Evolutionary conservation across 2,329 filamentous ascomycete species (phyloP).

Genomic region (Ceratocystis ficicola): DNA sequence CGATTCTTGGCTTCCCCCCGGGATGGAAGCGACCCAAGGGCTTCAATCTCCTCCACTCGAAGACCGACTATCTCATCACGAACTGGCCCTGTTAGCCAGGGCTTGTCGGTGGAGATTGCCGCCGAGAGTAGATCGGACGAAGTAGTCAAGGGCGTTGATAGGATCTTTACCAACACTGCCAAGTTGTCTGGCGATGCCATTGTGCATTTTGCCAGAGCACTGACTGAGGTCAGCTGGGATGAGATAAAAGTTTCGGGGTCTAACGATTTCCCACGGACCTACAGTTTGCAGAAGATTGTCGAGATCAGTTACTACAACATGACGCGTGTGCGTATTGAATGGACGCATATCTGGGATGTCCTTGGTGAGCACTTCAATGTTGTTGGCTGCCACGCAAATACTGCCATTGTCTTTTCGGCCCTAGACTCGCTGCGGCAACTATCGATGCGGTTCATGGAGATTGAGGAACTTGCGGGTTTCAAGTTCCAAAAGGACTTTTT

Average conservation of each 20-base stretch:
- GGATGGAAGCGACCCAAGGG: constrained; percentile 46
- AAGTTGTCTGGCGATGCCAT: constrained; percentile 89
- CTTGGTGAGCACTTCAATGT: constrained; percentile 98
- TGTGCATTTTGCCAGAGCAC: constrained; percentile 80
- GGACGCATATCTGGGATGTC: constrained; percentile 95
- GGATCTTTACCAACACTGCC: constrained; percentile 93
- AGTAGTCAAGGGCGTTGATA: constrained; percentile 82
- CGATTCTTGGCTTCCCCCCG: constrained; percentile 53
- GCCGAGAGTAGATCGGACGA: constrained; percentile 87
- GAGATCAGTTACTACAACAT: constrained; percentile 99
- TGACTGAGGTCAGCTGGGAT: constrained; percentile 97
- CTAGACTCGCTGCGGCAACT: constrained; percentile 89
- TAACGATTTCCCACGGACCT: constrained; percentile 89
- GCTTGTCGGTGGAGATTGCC: constrained; percentile 66
- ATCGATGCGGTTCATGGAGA: constrained; percentile 98
- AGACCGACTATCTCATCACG: constrained; percentile 25
- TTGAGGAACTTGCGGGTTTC: constrained; percentile 94
- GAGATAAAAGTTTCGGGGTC: constrained; percentile 96
- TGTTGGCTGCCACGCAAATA: constrained; percentile 92
- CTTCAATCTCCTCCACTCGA: constrained; percentile 46
- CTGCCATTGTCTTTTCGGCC: constrained; percentile 92
- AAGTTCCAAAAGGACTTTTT: constrained; percentile 99
- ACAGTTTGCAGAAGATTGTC: constrained; percentile 94
- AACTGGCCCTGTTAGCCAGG: constrained; percentile 37
- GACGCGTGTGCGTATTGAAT: constrained; percentile 94